These are phyloP conservation scores for Polygonum maritimum DNA, from an alignment of 148 eudicot genomes.

Conservation along the genomic window DNA sequence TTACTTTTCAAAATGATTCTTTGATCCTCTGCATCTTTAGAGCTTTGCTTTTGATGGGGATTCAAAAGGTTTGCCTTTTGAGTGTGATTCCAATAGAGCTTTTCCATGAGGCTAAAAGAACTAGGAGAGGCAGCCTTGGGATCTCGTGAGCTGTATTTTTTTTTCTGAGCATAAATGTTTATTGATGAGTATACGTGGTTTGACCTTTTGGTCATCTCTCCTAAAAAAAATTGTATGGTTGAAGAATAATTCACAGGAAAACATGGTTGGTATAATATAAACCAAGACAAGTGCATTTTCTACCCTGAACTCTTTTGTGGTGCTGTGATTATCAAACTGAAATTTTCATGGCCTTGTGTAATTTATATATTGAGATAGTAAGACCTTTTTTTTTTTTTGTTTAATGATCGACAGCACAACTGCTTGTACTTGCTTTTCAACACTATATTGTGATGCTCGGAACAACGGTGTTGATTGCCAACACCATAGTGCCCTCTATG, in stretches of 20 bases:
- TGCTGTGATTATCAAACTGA: neutral
- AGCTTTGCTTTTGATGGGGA: neutral
- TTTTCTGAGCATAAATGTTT: neutral
- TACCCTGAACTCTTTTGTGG: neutral
- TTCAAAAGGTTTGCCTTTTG: slow-evolving; percentile 5
- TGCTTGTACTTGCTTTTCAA: slow-evolving; percentile 67
- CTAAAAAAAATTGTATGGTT: neutral
- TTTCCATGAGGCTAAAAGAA: neutral
- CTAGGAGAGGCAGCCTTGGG: neutral
- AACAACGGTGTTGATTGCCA: slow-evolving; percentile 68
- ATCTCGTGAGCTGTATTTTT: neutral
- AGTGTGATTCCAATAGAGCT: slow-evolving; percentile 3
- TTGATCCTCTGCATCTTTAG: neutral
- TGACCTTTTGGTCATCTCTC: slow-evolving; percentile 3
- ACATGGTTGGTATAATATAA: neutral
- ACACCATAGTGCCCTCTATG: slow-evolving; percentile 64
- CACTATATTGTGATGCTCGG: slow-evolving; percentile 98
- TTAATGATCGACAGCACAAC: slow-evolving; percentile 44
- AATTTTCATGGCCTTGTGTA: neutral
- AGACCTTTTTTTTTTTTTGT: neutral
- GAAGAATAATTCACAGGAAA: neutral
- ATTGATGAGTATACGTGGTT: neutral
- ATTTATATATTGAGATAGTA: neutral
- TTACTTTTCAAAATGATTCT: neutral
- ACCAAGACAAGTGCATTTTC: neutral